Evolutionary conservation across 2,329 filamentous ascomycete genomes (phyloP).

Genomic region (Gaeumannomyces sp.): DNA sequence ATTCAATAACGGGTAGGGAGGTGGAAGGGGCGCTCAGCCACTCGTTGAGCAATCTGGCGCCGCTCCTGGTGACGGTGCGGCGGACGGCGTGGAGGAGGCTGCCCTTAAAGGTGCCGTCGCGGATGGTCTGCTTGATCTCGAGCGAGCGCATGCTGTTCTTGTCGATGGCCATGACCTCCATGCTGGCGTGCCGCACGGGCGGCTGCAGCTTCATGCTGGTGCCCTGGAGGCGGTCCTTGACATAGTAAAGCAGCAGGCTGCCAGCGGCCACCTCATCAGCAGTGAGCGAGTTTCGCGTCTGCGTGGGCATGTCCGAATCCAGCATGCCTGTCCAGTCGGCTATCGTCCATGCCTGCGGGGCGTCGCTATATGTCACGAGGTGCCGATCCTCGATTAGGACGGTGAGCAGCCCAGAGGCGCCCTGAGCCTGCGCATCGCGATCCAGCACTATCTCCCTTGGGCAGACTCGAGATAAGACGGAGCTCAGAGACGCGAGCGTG

Average conservation of each 20-base stretch:
- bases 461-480: slow-evolving; percentile 73
- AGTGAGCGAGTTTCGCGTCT: slow-evolving; percentile 53
- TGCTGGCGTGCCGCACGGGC: slow-evolving; percentile 65
- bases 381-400: slow-evolving; percentile 71
- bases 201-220: slow-evolving; percentile 76
- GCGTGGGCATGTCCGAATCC: slow-evolving; percentile 59
- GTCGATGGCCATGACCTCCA: slow-evolving; percentile 84
- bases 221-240: slow-evolving; percentile 70
- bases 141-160: slow-evolving; percentile 84
- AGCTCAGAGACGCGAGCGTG: slow-evolving; percentile 64
- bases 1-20: slow-evolving; percentile 71
- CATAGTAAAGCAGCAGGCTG: slow-evolving; percentile 76
- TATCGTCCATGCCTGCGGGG: slow-evolving; percentile 27
- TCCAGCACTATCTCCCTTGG: slow-evolving; percentile 82
- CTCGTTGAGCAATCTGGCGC: slow-evolving; percentile 74
- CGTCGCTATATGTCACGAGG: slow-evolving; percentile 57
- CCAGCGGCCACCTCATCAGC: slow-evolving; percentile 68
- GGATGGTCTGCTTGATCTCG: slow-evolving; percentile 81
- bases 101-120: slow-evolving; percentile 71
- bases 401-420: slow-evolving; percentile 48
- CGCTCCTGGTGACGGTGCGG: slow-evolving; percentile 85
- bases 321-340: slow-evolving; percentile 70
- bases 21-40: slow-evolving; percentile 85
- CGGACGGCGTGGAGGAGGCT: slow-evolving; percentile 87
- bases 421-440: slow-evolving; percentile 41